Base-by-base conservation (phyloP, 108 stramenopile species). In the Ochromonas danica region DNA sequence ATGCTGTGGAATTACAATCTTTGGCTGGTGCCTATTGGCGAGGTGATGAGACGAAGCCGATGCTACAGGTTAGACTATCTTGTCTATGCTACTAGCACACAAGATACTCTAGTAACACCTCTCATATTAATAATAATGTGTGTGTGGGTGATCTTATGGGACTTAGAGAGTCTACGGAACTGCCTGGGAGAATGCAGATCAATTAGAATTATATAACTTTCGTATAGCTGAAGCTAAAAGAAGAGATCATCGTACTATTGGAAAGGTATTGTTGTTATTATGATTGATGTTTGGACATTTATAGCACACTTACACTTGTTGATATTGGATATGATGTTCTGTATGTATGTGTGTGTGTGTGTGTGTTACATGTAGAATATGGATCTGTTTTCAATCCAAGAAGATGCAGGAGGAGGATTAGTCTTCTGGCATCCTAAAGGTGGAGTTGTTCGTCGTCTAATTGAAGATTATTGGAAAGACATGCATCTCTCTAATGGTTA, bases 21-120 rank as follows among this genome's bases (percentile, higher is more conserved):
- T 91, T 97, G n/a, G 95, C 94, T 0, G 96, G 96, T 2, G 94
- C 96, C n/a, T 97, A 97, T 85, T 97, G 96, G 96, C 85, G 96
- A 31, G 96, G 96, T n/a, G 94, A 97, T 83, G 96, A 97, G 83
- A 94, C 72, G 28, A 75, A 75, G 17, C 72, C 72, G 17, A 75
- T 75, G 72, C 31, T 75, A 75, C 72, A 93, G 1, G 45, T 78
- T 1, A 28, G 78, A 25, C 25, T 10, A n/a, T n/a, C n/a, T n/a
- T n/a, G n/a, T n/a, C n/a, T n/a, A n/a, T n/a, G n/a, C n/a, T n/a
- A 60, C 25, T n/a, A n/a, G n/a, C n/a, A n/a, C n/a, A n/a, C n/a
- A n/a, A n/a, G n/a, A n/a, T n/a, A n/a, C n/a, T n/a, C n/a, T n/a
- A n/a, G n/a, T n/a, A n/a, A n/a, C n/a, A n/a, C n/a, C n/a, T n/a